phyloP scores from a whole-genome alignment of 2,329 filamentous ascomycete genomes.

The Sordariomycetes sp. region DNA sequence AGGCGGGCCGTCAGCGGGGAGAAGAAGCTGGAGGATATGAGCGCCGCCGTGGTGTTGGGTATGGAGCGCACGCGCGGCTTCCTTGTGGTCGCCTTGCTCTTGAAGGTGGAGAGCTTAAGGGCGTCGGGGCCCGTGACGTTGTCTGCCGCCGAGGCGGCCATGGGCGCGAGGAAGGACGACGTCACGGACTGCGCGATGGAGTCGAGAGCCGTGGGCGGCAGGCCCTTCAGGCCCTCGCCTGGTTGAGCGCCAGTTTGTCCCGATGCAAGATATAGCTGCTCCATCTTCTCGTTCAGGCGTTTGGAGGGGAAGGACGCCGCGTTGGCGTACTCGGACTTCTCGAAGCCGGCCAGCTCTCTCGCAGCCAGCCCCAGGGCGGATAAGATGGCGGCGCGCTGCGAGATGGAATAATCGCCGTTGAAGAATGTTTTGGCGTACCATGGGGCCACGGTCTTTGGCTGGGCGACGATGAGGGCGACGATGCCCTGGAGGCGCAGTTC shows the following conservation, averaged over 20 bases:
- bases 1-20: constrained; percentile 76
- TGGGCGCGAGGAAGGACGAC: constrained; percentile 64
- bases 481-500: constrained; percentile 69
- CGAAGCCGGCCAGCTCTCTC: constrained; percentile 73
- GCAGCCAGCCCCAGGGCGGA: constrained; percentile 73
- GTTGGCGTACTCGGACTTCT: constrained; percentile 40
- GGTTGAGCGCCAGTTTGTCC: constrained; percentile 11
- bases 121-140: constrained; percentile 67
- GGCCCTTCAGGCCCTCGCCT: constrained; percentile 30
- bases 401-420: constrained; percentile 80
- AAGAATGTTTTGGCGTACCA: constrained; percentile 84
- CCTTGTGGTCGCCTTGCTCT: constrained; percentile 33
- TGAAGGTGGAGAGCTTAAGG: constrained; percentile 81
- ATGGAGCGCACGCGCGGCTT: constrained; percentile 35
- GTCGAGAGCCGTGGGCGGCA: constrained; percentile 52
- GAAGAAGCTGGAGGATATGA: constrained; percentile 73
- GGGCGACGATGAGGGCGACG: constrained; percentile 68
- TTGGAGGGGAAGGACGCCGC: constrained; percentile 67
- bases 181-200: constrained; percentile 58
- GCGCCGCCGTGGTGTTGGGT: constrained; percentile 66
- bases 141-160: constrained; percentile 76
- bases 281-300: constrained; percentile 60
- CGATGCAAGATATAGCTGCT: constrained; percentile 52
- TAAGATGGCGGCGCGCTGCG: constrained; percentile 73
- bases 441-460: constrained; percentile 66